These are phyloP conservation scores for Colletotrichum orbiculare DNA, from an alignment of 2,329 filamentous ascomycete species.

Conservation along the genomic window DNA sequence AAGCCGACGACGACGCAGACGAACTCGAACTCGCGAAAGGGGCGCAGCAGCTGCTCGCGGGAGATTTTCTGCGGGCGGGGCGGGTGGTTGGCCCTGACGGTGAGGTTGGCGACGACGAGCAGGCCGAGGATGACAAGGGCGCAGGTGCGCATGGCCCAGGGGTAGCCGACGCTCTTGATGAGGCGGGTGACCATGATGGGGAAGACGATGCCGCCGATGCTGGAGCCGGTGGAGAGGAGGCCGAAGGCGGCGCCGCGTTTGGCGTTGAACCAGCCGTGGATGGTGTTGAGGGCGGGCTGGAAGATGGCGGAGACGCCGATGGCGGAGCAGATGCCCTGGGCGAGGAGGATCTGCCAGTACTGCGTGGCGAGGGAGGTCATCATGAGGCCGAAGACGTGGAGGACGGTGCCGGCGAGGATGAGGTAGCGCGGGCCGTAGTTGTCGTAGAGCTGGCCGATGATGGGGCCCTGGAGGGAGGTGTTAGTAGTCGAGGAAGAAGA, in stretches of 20 bases:
- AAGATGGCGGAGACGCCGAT: conserved; percentile 50
- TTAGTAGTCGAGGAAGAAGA: neutral
- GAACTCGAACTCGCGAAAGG: conserved; percentile 46
- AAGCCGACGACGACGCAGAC: conserved; percentile 45
- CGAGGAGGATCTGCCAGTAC: conserved; percentile 54
- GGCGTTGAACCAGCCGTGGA: conserved; percentile 49
- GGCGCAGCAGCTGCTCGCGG: conserved; percentile 45
- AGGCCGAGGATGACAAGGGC: conserved; percentile 51
- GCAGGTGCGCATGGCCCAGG: conserved; percentile 52
- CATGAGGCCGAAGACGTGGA: conserved; percentile 72
- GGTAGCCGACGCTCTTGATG: conserved; percentile 49
- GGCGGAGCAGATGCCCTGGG: conserved; percentile 51
- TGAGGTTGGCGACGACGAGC: conserved; percentile 47
- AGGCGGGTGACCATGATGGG: conserved; percentile 53
- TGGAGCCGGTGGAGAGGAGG: conserved; percentile 48
- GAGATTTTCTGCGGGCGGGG: conserved; percentile 44
- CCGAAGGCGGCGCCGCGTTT: conserved; percentile 50
- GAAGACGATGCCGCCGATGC: conserved; percentile 52
- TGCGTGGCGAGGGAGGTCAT: conserved; percentile 64
- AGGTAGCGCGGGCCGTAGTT: conserved; percentile 69
- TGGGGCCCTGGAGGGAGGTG: conserved; percentile 57
- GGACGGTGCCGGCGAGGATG: conserved; percentile 60
- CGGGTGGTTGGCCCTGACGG: conserved; percentile 43
- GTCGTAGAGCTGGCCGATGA: conserved; percentile 73
- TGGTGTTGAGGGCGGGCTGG: conserved; percentile 46